Evolutionary conservation across 306 rosid genomes (phyloP).

Genomic region (Biancaea sappan): DNA sequence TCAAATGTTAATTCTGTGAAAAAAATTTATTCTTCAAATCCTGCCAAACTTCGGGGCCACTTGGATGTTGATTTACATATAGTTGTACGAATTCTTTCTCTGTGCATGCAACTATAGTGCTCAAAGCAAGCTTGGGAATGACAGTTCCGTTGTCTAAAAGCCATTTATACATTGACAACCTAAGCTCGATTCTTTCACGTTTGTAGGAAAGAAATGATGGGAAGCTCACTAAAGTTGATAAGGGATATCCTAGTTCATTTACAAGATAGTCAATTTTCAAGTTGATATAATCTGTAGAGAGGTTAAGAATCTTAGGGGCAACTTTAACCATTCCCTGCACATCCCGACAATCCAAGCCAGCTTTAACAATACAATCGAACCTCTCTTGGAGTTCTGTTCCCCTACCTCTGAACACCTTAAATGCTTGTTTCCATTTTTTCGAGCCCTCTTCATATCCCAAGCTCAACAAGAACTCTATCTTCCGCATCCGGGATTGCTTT

Average conservation of each 20-base stretch:
- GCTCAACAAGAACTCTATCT: conserved; percentile 59
- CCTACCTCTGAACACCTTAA: conserved; percentile 65
- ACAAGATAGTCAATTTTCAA: conserved; percentile 61
- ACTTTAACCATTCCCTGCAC: conserved; percentile 53
- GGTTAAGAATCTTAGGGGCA: conserved; percentile 77
- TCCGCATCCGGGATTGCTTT: conserved; percentile 33
- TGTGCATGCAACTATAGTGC: conserved; percentile 63
- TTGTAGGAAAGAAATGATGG: conserved; percentile 64
- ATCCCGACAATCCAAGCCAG: conserved; percentile 59
- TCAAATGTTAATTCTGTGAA: conserved; percentile 24
- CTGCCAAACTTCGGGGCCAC: conserved; percentile 67
- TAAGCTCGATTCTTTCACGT: conserved; percentile 54
- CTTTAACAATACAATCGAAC: conserved; percentile 66
- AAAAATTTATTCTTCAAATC: conserved; percentile 48
- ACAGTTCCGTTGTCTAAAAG: conserved; percentile 55
- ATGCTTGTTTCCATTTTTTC: conserved; percentile 40
- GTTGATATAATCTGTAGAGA: conserved; percentile 47
- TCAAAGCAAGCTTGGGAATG: conserved; percentile 48
- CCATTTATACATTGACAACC: conserved; percentile 74
- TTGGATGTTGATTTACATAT: conserved; percentile 66
- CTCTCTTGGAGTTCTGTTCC: conserved; percentile 84
- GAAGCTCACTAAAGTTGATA: conserved; percentile 55
- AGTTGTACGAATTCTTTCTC: conserved; percentile 43
- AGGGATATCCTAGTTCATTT: conserved; percentile 57
- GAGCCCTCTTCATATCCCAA: conserved; percentile 65